These are phyloP conservation scores for Fusarium nematophilum DNA, from an alignment of 2,329 filamentous ascomycete species.

Conservation along the genomic window DNA sequence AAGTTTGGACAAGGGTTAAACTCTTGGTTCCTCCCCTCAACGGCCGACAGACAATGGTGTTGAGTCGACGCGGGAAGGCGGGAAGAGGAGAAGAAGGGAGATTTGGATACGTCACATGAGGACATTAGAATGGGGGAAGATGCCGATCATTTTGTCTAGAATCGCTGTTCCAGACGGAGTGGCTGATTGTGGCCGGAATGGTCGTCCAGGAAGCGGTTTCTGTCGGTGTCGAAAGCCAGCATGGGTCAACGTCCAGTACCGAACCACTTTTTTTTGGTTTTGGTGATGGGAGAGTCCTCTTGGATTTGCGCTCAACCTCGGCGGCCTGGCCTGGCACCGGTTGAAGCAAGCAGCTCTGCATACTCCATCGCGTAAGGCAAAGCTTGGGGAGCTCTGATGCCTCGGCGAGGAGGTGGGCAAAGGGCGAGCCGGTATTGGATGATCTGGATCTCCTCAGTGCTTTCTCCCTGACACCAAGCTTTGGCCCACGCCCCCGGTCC, in stretches of 20 bases:
- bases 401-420: conserved; percentile 23
- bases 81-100: conserved; percentile 12
- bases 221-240: conserved; percentile 4
- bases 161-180: conserved; percentile 7
- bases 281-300: neutral
- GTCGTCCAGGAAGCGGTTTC: conserved; percentile 1
- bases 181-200: conserved; percentile 11
- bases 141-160: conserved; percentile 40
- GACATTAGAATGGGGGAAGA: conserved; percentile 9
- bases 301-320: too few species aligned
- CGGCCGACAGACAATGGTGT: conserved; percentile 15
- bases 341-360: conserved; percentile 10
- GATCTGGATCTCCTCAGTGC: conserved; percentile 33
- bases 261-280: neutral
- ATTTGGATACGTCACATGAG: conserved; percentile 39
- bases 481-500: conserved; percentile 11
- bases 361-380: neutral
- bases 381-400: conserved; percentile 8
- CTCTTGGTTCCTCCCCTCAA: conserved; percentile 1
- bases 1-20: conserved; percentile 17
- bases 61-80: neutral
- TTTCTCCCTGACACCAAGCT: conserved; percentile 28
- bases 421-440: conserved; percentile 25
- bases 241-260: neutral
- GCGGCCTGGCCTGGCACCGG: neutral